These are phyloP conservation scores for Melastoma malabathricum DNA, from an alignment of 345 rosid genomes.

Conservation along the genomic window DNA sequence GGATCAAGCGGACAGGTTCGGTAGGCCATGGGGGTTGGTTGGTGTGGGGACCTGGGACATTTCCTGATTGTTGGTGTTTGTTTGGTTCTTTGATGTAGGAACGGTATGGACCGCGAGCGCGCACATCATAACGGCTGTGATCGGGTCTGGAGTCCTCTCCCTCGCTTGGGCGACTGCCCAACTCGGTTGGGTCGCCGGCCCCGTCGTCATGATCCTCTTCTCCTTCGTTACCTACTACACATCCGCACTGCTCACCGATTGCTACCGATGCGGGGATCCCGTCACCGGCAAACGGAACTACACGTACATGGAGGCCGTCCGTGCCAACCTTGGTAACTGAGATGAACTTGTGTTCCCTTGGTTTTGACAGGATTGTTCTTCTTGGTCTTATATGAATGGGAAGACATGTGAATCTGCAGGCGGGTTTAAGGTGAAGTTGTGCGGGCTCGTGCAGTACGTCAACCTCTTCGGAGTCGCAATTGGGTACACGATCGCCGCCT, in stretches of 20 bases:
- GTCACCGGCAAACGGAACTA: constrained; percentile 2
- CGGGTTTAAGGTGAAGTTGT: constrained; percentile 39
- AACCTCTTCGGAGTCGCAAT: constrained; percentile 66
- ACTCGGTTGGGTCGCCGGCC: constrained; percentile 3
- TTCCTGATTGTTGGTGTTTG: no score
- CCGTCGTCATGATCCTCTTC: neutral
- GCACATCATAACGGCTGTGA: constrained; percentile 3
- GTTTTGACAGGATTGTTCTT: neutral
- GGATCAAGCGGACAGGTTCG: no score
- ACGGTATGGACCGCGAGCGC: constrained; percentile 5
- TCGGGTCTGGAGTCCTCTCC: constrained; percentile 3
- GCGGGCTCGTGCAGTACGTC: constrained; percentile 55
- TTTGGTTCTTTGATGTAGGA: neutral
- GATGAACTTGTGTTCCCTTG: neutral
- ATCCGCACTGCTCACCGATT: neutral
- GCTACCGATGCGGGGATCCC: neutral
- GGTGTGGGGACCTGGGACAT: no score
- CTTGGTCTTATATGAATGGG: constrained; percentile 3
- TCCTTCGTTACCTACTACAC: constrained; percentile 4
- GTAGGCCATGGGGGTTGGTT: no score
- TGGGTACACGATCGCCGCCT: constrained; percentile 65
- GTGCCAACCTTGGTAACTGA: constrained; percentile 1
- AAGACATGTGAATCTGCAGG: constrained; percentile 26
- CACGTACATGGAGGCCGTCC: constrained; percentile 4
- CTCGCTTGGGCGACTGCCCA: constrained; percentile 4